A percentile compares a stretch with the other conserved stretches of the same genome.
These are phyloP conservation scores for Beauveria bassiana DNA, from an alignment of 2,329 filamentous ascomycete genomes.

Conservation along the genomic window DNA sequence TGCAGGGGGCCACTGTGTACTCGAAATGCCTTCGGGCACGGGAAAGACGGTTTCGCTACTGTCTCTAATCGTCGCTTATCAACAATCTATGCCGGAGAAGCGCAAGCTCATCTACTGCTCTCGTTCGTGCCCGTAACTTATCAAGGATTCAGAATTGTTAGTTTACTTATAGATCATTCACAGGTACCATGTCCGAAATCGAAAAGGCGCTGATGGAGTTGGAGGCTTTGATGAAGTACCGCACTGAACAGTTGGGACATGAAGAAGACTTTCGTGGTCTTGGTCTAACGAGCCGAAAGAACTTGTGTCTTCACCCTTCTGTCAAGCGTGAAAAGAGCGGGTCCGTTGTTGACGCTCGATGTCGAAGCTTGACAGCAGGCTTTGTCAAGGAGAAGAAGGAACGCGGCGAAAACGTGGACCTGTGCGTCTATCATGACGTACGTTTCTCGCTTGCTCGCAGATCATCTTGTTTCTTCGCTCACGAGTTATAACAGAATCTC, in stretches of 20 bases:
- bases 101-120: conserved; percentile 98
- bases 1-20: conserved; percentile 85
- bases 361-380: conserved; percentile 87
- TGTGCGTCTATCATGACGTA: conserved; percentile 93
- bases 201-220: conserved; percentile 93
- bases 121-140: conserved; percentile 39
- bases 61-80: conserved; percentile 93
- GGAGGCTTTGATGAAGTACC: conserved; percentile 90
- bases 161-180: not conserved
- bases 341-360: conserved; percentile 86
- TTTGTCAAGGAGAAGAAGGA: conserved; percentile 98
- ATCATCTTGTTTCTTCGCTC: not conserved
- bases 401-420: conserved; percentile 83
- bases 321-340: conserved; percentile 97
- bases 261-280: conserved; percentile 90
- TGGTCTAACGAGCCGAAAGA: conserved; percentile 92
- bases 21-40: conserved; percentile 98
- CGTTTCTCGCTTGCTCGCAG: conserved; percentile 18
- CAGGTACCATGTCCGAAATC: conserved; percentile 95
- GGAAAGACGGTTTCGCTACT: conserved; percentile 95
- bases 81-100: conserved; percentile 86
- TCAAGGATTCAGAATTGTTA: not conserved
- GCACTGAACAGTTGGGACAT: conserved; percentile 77
- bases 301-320: conserved; percentile 89
- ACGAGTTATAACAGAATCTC: conserved; percentile 55